Evolutionary conservation across 2,329 filamentous ascomycete species (phyloP).

Genomic region (Pezicula carpinea): DNA sequence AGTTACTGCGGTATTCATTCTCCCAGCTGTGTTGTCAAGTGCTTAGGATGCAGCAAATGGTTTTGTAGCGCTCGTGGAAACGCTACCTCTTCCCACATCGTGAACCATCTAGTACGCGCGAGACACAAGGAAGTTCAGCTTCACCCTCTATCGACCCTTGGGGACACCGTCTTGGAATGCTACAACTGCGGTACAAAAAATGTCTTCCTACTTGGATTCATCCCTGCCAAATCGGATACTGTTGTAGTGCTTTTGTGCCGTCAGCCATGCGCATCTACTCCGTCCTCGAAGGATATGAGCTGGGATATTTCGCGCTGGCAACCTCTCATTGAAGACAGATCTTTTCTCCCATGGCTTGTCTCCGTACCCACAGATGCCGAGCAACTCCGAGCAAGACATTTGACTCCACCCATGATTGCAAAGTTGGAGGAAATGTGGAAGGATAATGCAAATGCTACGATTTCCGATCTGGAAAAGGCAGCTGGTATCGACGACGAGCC

Average conservation of each 20-base stretch:
- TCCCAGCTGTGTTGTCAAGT: slow-evolving; percentile 92
- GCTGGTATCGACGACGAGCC: slow-evolving; percentile 93
- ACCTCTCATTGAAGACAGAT: slow-evolving; percentile 92
- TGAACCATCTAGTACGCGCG: slow-evolving; percentile 95
- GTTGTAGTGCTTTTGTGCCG: slow-evolving; percentile 95
- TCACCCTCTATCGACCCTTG: slow-evolving; percentile 86
- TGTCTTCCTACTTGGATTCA: slow-evolving; percentile 94
- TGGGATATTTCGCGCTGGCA: slow-evolving; percentile 99
- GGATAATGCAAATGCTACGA: slow-evolving; percentile 81
- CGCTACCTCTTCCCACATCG: slow-evolving; percentile 93
- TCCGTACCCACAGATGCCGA: slow-evolving; percentile 85
- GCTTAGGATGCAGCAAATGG: slow-evolving; percentile 93
- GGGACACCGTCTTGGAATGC: slow-evolving; percentile 95
- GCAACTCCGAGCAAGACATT: slow-evolving; percentile 87
- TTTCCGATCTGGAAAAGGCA: slow-evolving; percentile 87
- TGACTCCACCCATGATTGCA: slow-evolving; percentile 91
- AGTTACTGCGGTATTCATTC: slow-evolving; percentile 98
- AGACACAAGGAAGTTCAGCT: slow-evolving; percentile 98
- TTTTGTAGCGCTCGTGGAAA: slow-evolving; percentile 98
- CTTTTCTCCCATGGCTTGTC: slow-evolving; percentile 92
- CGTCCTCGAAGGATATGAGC: slow-evolving; percentile 98
- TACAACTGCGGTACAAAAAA: slow-evolving; percentile 99
- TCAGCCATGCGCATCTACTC: slow-evolving; percentile 90
- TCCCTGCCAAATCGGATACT: slow-evolving; percentile 96
- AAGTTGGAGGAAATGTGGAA: slow-evolving; percentile 99